Percentiles rank a stretch among this genome's conserved stretches.
phyloP scores from a whole-genome alignment of 352 stramenopile genomes.

The Pythium brassicae region DNA sequence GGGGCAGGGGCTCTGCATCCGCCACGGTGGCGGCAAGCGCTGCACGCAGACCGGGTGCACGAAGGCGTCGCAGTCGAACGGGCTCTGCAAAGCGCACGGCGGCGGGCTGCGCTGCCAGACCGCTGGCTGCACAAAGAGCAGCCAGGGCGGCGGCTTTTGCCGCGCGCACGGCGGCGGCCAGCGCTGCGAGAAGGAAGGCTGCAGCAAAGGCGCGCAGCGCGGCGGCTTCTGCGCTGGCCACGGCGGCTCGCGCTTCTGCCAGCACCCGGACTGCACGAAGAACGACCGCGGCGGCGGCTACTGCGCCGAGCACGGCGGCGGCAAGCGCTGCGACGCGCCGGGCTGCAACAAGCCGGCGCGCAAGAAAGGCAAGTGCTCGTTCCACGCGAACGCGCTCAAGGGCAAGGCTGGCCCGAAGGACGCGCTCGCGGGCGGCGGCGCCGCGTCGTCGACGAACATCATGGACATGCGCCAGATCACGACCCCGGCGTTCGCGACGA shows the following conservation, averaged over 20 bases:
- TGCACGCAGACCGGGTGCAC: conserved; percentile 77
- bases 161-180: conserved; percentile 79
- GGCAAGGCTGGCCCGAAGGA: conserved; percentile 61
- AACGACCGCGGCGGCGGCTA: conserved; percentile 84
- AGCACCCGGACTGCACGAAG: conserved; percentile 84
- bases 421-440: conserved; percentile 13
- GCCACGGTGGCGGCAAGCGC: conserved; percentile 77
- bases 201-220: conserved; percentile 79
- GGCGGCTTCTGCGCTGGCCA: conserved; percentile 79
- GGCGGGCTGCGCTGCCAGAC: conserved; percentile 73
- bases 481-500: conserved; percentile 36
- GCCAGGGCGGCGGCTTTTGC: conserved; percentile 80
- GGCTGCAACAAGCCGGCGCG: conserved; percentile 80
- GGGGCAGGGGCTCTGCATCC: conserved; percentile 78
- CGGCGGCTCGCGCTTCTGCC: conserved; percentile 77
- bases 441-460: conserved; percentile 40
- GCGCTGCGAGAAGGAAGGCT: conserved; percentile 79
- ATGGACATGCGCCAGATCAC: conserved; percentile 85
- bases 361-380: conserved; percentile 86
- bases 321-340: conserved; percentile 72
- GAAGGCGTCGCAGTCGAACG: conserved; percentile 79
- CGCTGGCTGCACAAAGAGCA: conserved; percentile 76
- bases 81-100: conserved; percentile 83
- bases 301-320: conserved; percentile 82
- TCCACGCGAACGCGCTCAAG: conserved; percentile 78